These are phyloP conservation scores for Auriscalpium microsporum DNA, from an alignment of 768 basidiomycete genomes.

Conservation along the genomic window DNA sequence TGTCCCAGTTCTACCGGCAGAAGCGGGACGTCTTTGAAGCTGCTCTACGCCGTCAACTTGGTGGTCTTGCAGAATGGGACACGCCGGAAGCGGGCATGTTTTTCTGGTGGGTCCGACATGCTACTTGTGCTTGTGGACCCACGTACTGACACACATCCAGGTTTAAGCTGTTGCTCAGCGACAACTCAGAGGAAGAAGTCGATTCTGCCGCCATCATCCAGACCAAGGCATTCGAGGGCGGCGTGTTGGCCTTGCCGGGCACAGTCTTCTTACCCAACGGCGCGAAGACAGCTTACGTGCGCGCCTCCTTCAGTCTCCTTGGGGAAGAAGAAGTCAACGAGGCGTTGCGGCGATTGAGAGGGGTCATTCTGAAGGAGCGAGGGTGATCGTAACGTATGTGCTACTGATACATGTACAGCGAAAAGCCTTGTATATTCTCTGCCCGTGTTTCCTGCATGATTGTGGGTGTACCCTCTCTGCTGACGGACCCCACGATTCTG, in stretches of 20 bases:
- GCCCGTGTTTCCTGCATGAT: no score
- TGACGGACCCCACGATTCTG: no score
- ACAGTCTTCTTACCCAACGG: constrained; percentile 72
- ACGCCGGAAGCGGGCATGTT: constrained; percentile 81
- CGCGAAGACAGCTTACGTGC: constrained; percentile 61
- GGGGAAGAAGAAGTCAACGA: constrained; percentile 62
- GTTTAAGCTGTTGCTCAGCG: constrained; percentile 65
- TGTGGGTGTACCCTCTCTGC: no score
- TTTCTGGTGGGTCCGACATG: constrained; percentile 52
- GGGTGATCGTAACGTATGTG: not conserved
- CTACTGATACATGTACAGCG: no score
- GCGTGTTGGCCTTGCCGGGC: constrained; percentile 87
- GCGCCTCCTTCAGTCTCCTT: constrained; percentile 74
- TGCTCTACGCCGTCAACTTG: constrained; percentile 69
- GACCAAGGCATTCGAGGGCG: constrained; percentile 66
- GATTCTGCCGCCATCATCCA: constrained; percentile 60
- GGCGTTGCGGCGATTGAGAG: constrained; percentile 53
- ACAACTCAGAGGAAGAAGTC: constrained; percentile 22
- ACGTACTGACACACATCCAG: constrained; percentile 24
- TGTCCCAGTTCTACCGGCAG: constrained; percentile 64
- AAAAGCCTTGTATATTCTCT: no score
- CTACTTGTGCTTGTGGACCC: not conserved
- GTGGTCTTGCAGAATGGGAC: constrained; percentile 66
- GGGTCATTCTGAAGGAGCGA: constrained; percentile 17
- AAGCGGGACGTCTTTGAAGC: constrained; percentile 74